These are phyloP conservation scores for Lophiostoma macrostomum DNA, from an alignment of 495 filamentous ascomycete genomes.

Conservation along the genomic window DNA sequence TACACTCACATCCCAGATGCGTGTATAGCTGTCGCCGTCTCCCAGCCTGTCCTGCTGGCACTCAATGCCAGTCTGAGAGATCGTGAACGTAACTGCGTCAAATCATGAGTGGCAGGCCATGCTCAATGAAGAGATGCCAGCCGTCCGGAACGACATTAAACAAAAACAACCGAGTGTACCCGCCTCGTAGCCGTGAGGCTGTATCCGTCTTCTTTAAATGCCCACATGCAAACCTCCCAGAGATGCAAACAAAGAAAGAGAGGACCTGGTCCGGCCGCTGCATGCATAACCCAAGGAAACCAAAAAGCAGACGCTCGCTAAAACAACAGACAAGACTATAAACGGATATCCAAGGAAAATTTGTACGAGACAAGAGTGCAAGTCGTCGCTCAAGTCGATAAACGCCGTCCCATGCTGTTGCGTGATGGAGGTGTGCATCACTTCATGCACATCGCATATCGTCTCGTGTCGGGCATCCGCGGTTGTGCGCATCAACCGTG, in stretches of 20 bases:
- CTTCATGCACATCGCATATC: constrained; percentile 43
- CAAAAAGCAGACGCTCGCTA: constrained; percentile 37
- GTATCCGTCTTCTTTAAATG: constrained; percentile 55
- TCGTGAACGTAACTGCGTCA: constrained; percentile 31
- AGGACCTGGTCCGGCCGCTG: constrained; percentile 33
- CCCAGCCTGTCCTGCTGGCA: constrained; percentile 48
- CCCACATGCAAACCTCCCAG: constrained; percentile 45
- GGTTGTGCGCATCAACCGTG: constrained; percentile 32
- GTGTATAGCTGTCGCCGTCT: constrained; percentile 37
- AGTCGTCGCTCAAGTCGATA: constrained; percentile 32
- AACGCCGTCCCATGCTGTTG: constrained; percentile 34
- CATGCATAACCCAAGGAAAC: constrained; percentile 28
- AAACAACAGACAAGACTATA: constrained; percentile 30
- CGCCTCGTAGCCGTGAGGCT: constrained; percentile 61
- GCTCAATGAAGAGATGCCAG: constrained; percentile 38
- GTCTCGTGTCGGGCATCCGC: constrained; percentile 38
- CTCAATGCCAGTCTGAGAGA: constrained; percentile 45
- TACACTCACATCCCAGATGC: constrained; percentile 49
- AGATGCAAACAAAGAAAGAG: constrained; percentile 44
- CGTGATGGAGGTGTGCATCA: constrained; percentile 29
- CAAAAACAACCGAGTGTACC: constrained; percentile 46
- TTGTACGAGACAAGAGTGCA: constrained; percentile 32
- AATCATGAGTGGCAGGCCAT: constrained; percentile 35
- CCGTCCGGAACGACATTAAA: constrained; percentile 44
- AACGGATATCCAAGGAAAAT: constrained; percentile 37